Conservation (phyloP, 345 rosid species). For the Lumnitzera littorea region DNA sequence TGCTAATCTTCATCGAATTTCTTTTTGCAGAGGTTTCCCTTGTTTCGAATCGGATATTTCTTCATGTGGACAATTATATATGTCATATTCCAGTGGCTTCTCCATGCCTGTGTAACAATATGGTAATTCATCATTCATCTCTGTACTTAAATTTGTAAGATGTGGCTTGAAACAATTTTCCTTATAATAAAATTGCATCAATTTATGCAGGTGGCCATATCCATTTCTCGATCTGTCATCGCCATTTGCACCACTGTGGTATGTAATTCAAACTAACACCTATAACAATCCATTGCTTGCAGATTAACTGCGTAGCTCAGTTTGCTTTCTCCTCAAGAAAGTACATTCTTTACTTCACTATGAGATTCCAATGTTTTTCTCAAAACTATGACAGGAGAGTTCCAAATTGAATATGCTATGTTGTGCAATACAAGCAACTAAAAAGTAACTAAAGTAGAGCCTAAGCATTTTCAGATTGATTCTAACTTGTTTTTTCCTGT, state of each 20-base stretch:
- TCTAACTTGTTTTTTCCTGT: not conserved
- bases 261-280: constrained; percentile 9
- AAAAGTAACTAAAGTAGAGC: too few species aligned
- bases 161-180: not conserved
- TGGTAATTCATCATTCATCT: constrained; percentile 4
- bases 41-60: constrained; percentile 88
- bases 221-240: constrained; percentile 94
- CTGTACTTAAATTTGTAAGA: not conserved
- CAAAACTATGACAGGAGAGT: too few species aligned
- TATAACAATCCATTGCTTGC: not conserved
- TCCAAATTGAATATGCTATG: too few species aligned
- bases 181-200: constrained; percentile 1
- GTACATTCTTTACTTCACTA: too few species aligned
- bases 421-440: too few species aligned
- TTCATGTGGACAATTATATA: constrained; percentile 70
- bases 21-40: constrained; percentile 66
- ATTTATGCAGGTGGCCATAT: constrained; percentile 88
- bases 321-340: too few species aligned
- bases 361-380: too few species aligned
- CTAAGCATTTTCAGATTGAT: too few species aligned
- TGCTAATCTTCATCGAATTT: not conserved
- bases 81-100: constrained; percentile 81
- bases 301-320: not conserved
- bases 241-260: constrained; percentile 85
- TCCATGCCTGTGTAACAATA: constrained; percentile 49